phyloP scores from a whole-genome alignment of 2,329 filamentous ascomycete genomes.

The Alternaria sp. region DNA sequence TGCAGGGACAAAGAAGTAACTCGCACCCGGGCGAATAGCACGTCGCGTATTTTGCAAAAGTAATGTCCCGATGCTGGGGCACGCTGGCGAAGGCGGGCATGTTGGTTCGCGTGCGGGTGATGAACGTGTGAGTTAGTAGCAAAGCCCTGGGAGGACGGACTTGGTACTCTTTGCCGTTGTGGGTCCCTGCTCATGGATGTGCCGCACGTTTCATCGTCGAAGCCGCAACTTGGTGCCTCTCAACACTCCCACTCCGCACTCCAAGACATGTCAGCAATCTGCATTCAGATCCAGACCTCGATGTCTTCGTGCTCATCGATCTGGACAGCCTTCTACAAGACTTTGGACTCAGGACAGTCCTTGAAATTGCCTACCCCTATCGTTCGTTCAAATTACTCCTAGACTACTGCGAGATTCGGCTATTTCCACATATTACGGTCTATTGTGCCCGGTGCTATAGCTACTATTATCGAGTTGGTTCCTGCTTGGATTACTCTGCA shows the following conservation, averaged over 20 bases:
- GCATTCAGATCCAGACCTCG: neutral
- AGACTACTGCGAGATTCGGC: neutral
- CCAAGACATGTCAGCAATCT: conserved; percentile 1
- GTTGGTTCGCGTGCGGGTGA: neutral
- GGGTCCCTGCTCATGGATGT: neutral
- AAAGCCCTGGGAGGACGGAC: neutral
- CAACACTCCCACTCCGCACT: neutral
- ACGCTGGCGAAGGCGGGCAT: neutral
- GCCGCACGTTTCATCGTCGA: neutral
- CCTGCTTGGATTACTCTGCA: neutral
- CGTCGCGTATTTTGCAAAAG: conserved; percentile 13
- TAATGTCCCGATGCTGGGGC: conserved; percentile 6
- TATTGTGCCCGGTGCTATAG: neutral
- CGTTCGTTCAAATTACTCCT: neutral
- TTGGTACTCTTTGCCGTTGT: neutral
- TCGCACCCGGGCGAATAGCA: conserved; percentile 17
- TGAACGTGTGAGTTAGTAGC: neutral
- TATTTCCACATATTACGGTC: neutral
- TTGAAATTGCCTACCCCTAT: neutral
- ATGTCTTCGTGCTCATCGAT: neutral
- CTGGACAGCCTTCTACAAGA: neutral
- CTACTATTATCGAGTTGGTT: neutral
- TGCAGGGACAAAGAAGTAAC: conserved; percentile 20
- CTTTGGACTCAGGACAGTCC: neutral
- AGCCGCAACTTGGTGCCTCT: neutral